These are phyloP conservation scores for Pythium rhizo-oryzae DNA, from an alignment of 352 stramenopile genomes.

Conservation along the genomic window DNA sequence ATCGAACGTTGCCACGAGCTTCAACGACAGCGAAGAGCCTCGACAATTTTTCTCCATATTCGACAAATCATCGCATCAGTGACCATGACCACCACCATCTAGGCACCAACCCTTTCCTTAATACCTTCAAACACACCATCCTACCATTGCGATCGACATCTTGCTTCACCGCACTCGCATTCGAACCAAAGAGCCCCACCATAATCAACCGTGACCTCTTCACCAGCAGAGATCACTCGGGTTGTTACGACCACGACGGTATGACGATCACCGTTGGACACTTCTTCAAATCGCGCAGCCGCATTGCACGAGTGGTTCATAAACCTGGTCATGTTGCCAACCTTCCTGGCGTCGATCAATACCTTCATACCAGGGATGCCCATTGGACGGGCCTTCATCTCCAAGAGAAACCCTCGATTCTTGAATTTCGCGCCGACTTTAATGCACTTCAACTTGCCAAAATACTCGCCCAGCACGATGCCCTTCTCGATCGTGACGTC, in stretches of 20 bases:
- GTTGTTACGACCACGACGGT: not conserved
- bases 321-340: conserved; percentile 8
- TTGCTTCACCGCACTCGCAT: not conserved
- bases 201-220: not conserved
- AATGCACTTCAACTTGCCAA: not conserved
- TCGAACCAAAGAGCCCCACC: not conserved
- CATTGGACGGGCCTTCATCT: not conserved
- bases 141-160: not conserved
- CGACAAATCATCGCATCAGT: too few species aligned
- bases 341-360: not conserved
- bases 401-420: not conserved
- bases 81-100: not conserved
- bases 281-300: not conserved
- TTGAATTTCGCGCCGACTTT: not conserved
- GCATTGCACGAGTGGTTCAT: conserved; percentile 13
- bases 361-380: not conserved
- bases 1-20: too few species aligned
- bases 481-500: not conserved
- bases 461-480: not conserved
- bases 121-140: not conserved
- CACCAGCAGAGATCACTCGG: not conserved
- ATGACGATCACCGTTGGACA: not conserved
- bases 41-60: too few species aligned
- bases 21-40: too few species aligned
- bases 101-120: not conserved